A percentile compares a stretch with the other conserved stretches of the same genome.
Evolutionary conservation across 768 basidiomycete species (phyloP).

Genomic region (Pleurotus pulmonarius): DNA sequence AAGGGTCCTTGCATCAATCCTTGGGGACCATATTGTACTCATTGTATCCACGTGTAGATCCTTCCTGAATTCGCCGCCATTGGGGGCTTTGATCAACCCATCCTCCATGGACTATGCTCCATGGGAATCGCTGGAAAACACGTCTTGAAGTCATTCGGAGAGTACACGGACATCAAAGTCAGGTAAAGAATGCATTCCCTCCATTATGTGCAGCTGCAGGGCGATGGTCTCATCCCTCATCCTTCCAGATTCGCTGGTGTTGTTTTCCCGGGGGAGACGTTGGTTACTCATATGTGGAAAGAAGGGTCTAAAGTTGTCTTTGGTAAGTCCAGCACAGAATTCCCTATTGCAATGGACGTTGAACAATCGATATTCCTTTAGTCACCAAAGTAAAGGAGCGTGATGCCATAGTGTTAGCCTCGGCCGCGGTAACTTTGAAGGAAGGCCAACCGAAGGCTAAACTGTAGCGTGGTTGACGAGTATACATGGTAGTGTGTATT

Average conservation of each 20-base stretch:
- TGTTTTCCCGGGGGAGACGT: slow-evolving; percentile 93
- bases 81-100: slow-evolving; percentile 14
- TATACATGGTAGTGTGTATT: neutral
- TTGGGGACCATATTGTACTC: neutral
- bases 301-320: slow-evolving; percentile 90
- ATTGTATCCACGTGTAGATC: slow-evolving; percentile 46
- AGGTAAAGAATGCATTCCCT: slow-evolving; percentile 45
- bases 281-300: slow-evolving; percentile 98
- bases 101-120: slow-evolving; percentile 43
- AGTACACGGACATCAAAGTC: slow-evolving; percentile 92
- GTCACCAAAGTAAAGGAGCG: slow-evolving; percentile 90
- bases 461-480: slow-evolving; percentile 34
- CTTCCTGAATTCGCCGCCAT: slow-evolving; percentile 87
- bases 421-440: slow-evolving; percentile 76
- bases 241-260: slow-evolving; percentile 73
- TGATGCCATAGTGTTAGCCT: slow-evolving; percentile 62
- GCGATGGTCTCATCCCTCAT: neutral
- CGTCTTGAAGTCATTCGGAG: slow-evolving; percentile 81
- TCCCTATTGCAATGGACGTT: no score
- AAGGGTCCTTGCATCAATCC: slow-evolving; percentile 22
- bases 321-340: slow-evolving; percentile 45
- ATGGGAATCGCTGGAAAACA: slow-evolving; percentile 95
- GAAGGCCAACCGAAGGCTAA: slow-evolving; percentile 53
- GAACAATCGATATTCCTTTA: slow-evolving; percentile 24
- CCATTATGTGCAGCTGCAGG: neutral